Base-by-base conservation (phyloP, 2,329 filamentous ascomycete genomes). In the Fusarium sp. region DNA sequence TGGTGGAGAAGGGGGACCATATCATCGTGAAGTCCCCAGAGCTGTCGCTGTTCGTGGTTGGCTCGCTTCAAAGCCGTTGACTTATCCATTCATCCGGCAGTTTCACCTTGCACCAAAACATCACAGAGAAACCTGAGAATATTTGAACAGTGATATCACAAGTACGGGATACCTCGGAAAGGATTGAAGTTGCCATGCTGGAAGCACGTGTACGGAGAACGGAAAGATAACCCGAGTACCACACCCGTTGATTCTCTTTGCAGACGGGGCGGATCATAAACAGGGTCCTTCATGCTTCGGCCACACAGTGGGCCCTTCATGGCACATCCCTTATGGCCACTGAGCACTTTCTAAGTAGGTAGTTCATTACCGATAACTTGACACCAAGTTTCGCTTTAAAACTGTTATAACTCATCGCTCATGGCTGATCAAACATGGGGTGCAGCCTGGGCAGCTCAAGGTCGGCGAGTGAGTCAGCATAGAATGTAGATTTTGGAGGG, bases 401-500 rank as follows among this genome's bases (percentile, higher is more conserved):
- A 22, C 13, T n/a, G 18, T 38, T 51, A 10, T 15, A 25, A 16
- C 22, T 18, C 13, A 43, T 27, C n/a, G 13, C 9, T 16, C 9
- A 20, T n/a, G n/a, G 41, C 18, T n/a, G 24, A 53, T 8, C 18
- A 40, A 53, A 41, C 27, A 53, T 29, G 18, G 49, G 10, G 24
- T 53, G n/a, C 24, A 15, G 47, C n/a, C 41, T 16, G 47, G 18
- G 18, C 34, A 38, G 34, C 18, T n/a, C 34, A 63, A 38, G 24
- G 30, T 55, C 69, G 69, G 69, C 57, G 69, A 66, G 65, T 71
- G 69, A 71, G 69, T 71, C 69, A 71, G 65, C 68, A 54, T 22
- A 43, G 53, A 16, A 22, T 32, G 46, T 43, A n/a, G 29, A 45
- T n/a, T 62, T 56, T 69, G 56, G 68, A 71, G 69, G 69, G 69